Evolutionary conservation across 139 green algal genomes (phyloP).

Genomic region (Micractinium conductrix): DNA sequence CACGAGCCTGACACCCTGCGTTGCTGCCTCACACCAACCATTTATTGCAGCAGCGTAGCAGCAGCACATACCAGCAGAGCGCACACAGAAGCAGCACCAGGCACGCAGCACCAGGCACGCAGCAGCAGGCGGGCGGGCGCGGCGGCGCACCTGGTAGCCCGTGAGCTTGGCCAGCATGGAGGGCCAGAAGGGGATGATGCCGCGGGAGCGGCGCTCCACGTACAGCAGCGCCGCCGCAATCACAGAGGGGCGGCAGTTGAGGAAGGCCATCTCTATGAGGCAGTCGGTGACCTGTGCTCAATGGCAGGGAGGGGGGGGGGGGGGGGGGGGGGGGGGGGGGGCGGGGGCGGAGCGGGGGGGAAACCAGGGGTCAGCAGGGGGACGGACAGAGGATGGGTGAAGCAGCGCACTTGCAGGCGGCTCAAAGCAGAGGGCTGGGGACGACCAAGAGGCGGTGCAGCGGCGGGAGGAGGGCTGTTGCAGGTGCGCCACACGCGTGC

Average conservation of each 20-base stretch:
- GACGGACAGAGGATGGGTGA: not conserved
- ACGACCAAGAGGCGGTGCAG: no score
- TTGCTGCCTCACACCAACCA: no score
- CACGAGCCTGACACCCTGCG: no score
- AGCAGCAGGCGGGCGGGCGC: not conserved
- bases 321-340: not conserved
- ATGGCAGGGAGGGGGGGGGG: not conserved
- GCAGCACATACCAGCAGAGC: no score
- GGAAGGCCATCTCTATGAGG: slow-evolving; percentile 76
- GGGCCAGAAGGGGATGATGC: slow-evolving; percentile 88
- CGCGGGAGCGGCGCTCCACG: slow-evolving; percentile 73
- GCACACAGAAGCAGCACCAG: not conserved
- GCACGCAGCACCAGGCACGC: no score
- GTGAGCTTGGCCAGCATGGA: slow-evolving; percentile 84
- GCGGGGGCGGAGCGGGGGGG: not conserved
- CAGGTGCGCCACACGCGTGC: not conserved
- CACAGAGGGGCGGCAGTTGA: slow-evolving; percentile 87
- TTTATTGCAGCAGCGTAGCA: no score
- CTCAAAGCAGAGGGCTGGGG: no score
- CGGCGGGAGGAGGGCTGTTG: not conserved
- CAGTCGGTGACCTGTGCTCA: slow-evolving; percentile 57
- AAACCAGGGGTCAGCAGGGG: not conserved
- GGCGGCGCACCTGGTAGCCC: slow-evolving; percentile 57
- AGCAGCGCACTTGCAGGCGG: not conserved
- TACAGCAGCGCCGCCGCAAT: slow-evolving; percentile 85